Conservation (phyloP, 2,329 filamentous ascomycete genomes). For the Pseudocercospora fuligena region DNA sequence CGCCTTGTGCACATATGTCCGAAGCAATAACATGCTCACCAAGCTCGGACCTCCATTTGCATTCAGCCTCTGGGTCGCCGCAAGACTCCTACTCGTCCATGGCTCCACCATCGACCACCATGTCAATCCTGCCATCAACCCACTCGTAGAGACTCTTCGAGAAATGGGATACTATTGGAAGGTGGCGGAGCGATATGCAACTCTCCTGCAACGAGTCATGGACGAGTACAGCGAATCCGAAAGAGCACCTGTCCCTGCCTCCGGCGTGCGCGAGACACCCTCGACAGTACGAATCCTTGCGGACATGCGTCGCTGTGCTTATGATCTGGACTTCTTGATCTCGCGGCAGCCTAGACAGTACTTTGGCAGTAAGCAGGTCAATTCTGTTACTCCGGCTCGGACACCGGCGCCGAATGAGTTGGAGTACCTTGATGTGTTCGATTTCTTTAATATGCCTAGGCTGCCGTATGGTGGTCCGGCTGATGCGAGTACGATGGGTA, state of each 20-base stretch:
- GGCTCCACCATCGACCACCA: slow-evolving; percentile 87
- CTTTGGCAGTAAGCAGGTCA: slow-evolving; percentile 32
- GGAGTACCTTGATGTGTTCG: slow-evolving; percentile 90
- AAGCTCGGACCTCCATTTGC: slow-evolving; percentile 90
- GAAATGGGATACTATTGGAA: slow-evolving; percentile 85
- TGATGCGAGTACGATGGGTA: slow-evolving; percentile 29
- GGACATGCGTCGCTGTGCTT: slow-evolving; percentile 89
- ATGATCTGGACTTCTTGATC: slow-evolving; percentile 88
- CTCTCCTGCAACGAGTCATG: slow-evolving; percentile 78
- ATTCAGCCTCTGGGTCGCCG: slow-evolving; percentile 90
- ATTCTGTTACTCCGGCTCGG: slow-evolving; percentile 41
- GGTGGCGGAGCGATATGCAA: slow-evolving; percentile 80
- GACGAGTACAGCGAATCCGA: slow-evolving; percentile 85
- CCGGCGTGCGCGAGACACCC: slow-evolving; percentile 75
- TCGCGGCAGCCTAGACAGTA: slow-evolving; percentile 72
- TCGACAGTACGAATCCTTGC: slow-evolving; percentile 84
- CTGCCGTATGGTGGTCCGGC: slow-evolving; percentile 56
- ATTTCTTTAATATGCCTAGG: slow-evolving; percentile 90
- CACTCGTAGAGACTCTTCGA: slow-evolving; percentile 80
- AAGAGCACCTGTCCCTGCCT: slow-evolving; percentile 57
- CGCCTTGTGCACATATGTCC: slow-evolving; percentile 76
- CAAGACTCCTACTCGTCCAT: slow-evolving; percentile 83
- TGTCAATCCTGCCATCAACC: slow-evolving; percentile 76
- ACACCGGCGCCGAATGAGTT: slow-evolving; percentile 76
- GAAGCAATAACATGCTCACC: slow-evolving; percentile 72